A percentile compares a stretch with the other conserved stretches of the same genome.
phyloP scores from a whole-genome alignment of 148 eudicot genomes.

The Chenopodium album region DNA sequence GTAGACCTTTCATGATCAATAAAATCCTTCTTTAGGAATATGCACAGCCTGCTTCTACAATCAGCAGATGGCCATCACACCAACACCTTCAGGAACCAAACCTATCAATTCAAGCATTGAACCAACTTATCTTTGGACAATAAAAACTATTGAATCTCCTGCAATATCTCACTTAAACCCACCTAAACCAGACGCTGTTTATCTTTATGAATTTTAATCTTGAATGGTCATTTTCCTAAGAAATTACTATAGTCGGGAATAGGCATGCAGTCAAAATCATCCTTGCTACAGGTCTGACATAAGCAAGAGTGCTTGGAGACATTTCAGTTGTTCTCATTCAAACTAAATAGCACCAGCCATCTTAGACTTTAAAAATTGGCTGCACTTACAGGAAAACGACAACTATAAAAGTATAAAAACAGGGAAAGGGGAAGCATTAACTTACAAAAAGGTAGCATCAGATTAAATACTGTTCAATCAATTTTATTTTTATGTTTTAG shows the following conservation, averaged over 20 bases:
- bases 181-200: conserved; percentile 1
- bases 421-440: too few relatives aligned
- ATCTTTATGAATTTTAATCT: not conserved
- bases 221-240: not conserved
- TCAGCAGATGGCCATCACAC: too few relatives aligned
- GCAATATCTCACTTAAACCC: not conserved
- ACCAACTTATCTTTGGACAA: not conserved
- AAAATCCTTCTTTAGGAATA: not conserved
- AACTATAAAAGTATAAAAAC: too few relatives aligned
- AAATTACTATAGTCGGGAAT: not conserved
- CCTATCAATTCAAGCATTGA: not conserved
- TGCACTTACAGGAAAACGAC: not conserved
- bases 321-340: not conserved
- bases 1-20: not conserved
- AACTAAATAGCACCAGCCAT: not conserved
- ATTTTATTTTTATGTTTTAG: too few relatives aligned
- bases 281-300: not conserved
- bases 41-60: too few relatives aligned
- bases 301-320: not conserved
- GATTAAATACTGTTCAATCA: too few relatives aligned
- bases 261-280: conserved; percentile 1
- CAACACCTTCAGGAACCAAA: not conserved
- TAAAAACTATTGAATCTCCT: not conserved
- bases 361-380: not conserved
- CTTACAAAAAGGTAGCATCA: too few relatives aligned